A percentile compares a stretch with the other conserved stretches of the same genome.
These are phyloP conservation scores for Alternaria postmessia DNA, from an alignment of 2,329 filamentous ascomycete genomes.

Conservation along the genomic window DNA sequence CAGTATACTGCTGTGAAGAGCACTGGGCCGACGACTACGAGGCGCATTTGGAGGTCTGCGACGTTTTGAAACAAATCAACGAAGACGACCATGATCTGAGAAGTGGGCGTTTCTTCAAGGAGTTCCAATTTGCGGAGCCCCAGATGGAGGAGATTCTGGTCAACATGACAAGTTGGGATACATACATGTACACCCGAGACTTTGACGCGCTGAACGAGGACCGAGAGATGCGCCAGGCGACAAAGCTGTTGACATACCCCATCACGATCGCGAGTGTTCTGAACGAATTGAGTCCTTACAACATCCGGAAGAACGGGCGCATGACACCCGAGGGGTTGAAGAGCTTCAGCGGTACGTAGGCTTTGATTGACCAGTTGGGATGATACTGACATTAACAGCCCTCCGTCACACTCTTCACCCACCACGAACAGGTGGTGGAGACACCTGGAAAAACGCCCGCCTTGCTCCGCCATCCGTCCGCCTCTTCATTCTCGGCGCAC, in stretches of 20 bases:
- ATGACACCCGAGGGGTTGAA: conserved; percentile 89
- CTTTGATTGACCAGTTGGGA: too few species aligned
- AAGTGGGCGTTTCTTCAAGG: conserved; percentile 89
- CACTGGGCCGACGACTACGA: conserved; percentile 98
- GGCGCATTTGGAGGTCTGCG: conserved; percentile 88
- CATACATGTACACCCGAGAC: conserved; percentile 89
- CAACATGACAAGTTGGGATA: conserved; percentile 99
- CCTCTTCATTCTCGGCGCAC: conserved; percentile 90
- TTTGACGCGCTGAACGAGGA: conserved; percentile 92
- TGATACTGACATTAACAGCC: conserved; percentile 60
- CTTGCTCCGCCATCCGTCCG: conserved; percentile 87
- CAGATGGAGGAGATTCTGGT: conserved; percentile 92
- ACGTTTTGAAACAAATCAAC: conserved; percentile 90
- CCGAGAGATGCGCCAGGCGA: conserved; percentile 89
- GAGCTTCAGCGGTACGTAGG: conserved; percentile 82
- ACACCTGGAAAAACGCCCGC: conserved; percentile 78
- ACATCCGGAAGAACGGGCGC: conserved; percentile 74
- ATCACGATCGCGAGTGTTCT: conserved; percentile 89
- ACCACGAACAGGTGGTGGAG: conserved; percentile 77
- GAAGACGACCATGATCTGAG: conserved; percentile 96
- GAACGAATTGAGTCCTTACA: conserved; percentile 94
- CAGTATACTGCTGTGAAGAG: conserved; percentile 90
- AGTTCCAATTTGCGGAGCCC: conserved; percentile 88
- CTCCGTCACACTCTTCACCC: conserved; percentile 94
- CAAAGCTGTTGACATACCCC: conserved; percentile 91